Evolutionary conservation across 1,139 yeast species (phyloP).

Genomic region (Sugiyamaella novakii): DNA sequence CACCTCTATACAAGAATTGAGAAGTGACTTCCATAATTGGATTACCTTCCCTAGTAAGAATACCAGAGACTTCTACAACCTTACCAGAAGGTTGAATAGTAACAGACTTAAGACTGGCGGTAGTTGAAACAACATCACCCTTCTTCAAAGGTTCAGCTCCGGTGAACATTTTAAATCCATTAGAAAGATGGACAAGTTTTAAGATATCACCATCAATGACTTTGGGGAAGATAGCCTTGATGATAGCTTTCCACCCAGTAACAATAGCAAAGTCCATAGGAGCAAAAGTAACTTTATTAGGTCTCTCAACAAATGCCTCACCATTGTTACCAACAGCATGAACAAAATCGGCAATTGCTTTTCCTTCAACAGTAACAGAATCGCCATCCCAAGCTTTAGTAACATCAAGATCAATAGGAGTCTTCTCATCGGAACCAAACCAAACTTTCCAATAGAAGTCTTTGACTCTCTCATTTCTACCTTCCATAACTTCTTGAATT

Average conservation of each 20-base stretch:
- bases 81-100: slow-evolving; percentile 91
- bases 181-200: slow-evolving; percentile 90
- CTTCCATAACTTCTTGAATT: slow-evolving; percentile 84
- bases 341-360: slow-evolving; percentile 87
- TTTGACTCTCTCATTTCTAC: slow-evolving; percentile 90
- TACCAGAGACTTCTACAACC: slow-evolving; percentile 93
- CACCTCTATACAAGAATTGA: slow-evolving; percentile 95
- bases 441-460: slow-evolving; percentile 96
- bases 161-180: slow-evolving; percentile 91
- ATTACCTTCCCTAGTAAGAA: slow-evolving; percentile 70
- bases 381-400: slow-evolving; percentile 70
- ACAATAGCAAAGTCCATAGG: slow-evolving; percentile 99
- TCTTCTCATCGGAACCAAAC: slow-evolving; percentile 71
- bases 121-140: slow-evolving; percentile 82
- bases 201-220: slow-evolving; percentile 95
- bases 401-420: slow-evolving; percentile 59
- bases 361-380: slow-evolving; percentile 65
- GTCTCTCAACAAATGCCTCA: slow-evolving; percentile 90
- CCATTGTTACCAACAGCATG: slow-evolving; percentile 97
- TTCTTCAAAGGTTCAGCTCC: slow-evolving; percentile 88
- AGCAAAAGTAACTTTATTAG: slow-evolving; percentile 82
- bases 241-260: slow-evolving; percentile 97
- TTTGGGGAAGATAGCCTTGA: slow-evolving; percentile 95
- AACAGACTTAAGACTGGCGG: slow-evolving; percentile 86
- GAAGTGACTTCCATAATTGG: slow-evolving; percentile 95